Evolutionary conservation across 1,139 yeast species (phyloP).

Genomic region (Geotrichum australiense): DNA sequence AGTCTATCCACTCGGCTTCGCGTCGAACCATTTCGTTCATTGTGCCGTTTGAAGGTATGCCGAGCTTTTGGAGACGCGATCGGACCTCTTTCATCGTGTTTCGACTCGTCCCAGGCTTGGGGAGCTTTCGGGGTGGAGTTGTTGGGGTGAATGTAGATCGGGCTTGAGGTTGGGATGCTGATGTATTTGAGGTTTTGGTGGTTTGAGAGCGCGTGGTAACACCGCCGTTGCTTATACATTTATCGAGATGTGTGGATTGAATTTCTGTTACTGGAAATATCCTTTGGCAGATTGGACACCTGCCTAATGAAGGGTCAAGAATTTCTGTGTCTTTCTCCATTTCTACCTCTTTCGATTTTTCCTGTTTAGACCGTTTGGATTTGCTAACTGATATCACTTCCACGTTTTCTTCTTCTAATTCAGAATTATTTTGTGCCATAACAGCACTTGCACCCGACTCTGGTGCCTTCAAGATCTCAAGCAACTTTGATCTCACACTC

Average conservation of each 20-base stretch:
- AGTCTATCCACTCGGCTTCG: slow-evolving; percentile 68
- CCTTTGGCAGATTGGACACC: slow-evolving; percentile 65
- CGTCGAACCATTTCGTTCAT: slow-evolving; percentile 58
- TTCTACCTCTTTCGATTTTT: too few relatives aligned
- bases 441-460: slow-evolving; percentile 4
- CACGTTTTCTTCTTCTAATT: slow-evolving; percentile 11
- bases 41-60: slow-evolving; percentile 54
- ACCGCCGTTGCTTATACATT: slow-evolving; percentile 41
- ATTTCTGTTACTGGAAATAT: slow-evolving; percentile 50
- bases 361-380: background rate
- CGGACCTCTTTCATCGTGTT: slow-evolving; percentile 44
- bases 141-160: slow-evolving; percentile 6
- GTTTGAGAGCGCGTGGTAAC: background rate
- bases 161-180: slow-evolving; percentile 5
- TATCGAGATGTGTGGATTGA: slow-evolving; percentile 64
- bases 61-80: slow-evolving; percentile 48
- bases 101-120: slow-evolving; percentile 45
- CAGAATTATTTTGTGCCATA: slow-evolving; percentile 5
- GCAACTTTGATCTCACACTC: slow-evolving; percentile 29
- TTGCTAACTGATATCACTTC: background rate
- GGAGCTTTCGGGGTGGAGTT: slow-evolving; percentile 10
- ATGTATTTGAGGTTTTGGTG: background rate
- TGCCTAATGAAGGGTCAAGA: slow-evolving; percentile 6
- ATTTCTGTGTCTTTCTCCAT: background rate
- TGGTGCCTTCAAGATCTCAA: slow-evolving; percentile 14